These are phyloP conservation scores for Austroboletus novae-zelandiae DNA, from an alignment of 1,284 basidiomycete species.

Conservation along the genomic window DNA sequence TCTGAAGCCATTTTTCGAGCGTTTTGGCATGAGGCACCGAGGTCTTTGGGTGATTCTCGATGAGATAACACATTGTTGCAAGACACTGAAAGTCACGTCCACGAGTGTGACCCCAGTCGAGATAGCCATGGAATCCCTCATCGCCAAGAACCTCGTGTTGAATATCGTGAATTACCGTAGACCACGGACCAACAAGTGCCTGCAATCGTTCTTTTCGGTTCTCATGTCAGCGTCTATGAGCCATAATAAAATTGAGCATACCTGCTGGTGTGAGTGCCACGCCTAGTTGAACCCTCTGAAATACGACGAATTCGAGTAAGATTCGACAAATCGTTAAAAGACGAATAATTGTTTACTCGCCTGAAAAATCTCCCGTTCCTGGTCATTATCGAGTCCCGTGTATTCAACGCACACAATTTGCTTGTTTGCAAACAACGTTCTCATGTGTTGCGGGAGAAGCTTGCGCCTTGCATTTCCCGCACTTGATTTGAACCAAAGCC, in stretches of 20 bases:
- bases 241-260: constrained; percentile 17
- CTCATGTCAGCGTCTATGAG: not conserved
- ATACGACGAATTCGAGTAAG: constrained; percentile 1
- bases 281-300: constrained; percentile 42
- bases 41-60: constrained; percentile 35
- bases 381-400: constrained; percentile 34
- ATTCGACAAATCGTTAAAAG: not conserved
- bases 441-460: constrained; percentile 24
- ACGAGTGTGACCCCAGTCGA: constrained; percentile 46
- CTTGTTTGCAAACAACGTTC: constrained; percentile 41
- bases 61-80: constrained; percentile 41
- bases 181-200: constrained; percentile 44
- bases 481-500: constrained; percentile 38
- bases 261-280: constrained; percentile 44
- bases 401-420: constrained; percentile 55
- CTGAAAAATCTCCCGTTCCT: constrained; percentile 37
- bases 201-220: constrained; percentile 42
- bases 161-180: constrained; percentile 42
- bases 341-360: constrained; percentile 16
- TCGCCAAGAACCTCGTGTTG: constrained; percentile 37
- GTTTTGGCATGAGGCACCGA: constrained; percentile 30
- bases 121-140: constrained; percentile 42
- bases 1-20: constrained; percentile 45
- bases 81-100: constrained; percentile 50
- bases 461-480: constrained; percentile 22